Evolutionary conservation across 176 grass and related monocot species (phyloP).

Genomic region (Bromus sterilis): DNA sequence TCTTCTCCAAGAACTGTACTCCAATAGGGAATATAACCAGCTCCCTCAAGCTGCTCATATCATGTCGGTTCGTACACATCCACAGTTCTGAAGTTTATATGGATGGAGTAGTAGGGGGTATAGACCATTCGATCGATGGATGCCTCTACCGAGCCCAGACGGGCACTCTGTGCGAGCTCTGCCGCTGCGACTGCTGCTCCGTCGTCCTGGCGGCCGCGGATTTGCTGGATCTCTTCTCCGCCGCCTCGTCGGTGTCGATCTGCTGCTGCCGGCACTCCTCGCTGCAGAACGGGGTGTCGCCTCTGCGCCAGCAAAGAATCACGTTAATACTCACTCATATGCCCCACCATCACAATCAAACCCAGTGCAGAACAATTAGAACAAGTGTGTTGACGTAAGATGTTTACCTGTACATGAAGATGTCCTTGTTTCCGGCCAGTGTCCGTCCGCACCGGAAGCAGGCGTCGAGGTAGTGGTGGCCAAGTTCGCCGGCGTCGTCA

Average conservation of each 20-base stretch:
- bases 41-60: neutral
- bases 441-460: slow-evolving; percentile 62
- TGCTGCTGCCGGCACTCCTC: slow-evolving; percentile 90
- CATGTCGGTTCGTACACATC: neutral
- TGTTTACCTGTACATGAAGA: slow-evolving; percentile 91
- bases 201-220: neutral
- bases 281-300: slow-evolving; percentile 87
- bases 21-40: neutral
- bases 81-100: neutral
- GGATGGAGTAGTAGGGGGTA: neutral
- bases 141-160: slow-evolving; percentile 45
- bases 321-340: neutral
- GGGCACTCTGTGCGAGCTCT: slow-evolving; percentile 35
- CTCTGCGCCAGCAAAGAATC: slow-evolving; percentile 41
- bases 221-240: slow-evolving; percentile 32
- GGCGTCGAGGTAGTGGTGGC: slow-evolving; percentile 71
- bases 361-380: neutral
- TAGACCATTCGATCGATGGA: neutral
- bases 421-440: slow-evolving; percentile 50
- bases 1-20: neutral
- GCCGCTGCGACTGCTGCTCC: slow-evolving; percentile 16
- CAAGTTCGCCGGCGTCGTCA: neutral
- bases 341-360: neutral
- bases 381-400: neutral
- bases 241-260: slow-evolving; percentile 60